phyloP scores from a whole-genome alignment of 306 rosid genomes.

The Quercus agrifolia region DNA sequence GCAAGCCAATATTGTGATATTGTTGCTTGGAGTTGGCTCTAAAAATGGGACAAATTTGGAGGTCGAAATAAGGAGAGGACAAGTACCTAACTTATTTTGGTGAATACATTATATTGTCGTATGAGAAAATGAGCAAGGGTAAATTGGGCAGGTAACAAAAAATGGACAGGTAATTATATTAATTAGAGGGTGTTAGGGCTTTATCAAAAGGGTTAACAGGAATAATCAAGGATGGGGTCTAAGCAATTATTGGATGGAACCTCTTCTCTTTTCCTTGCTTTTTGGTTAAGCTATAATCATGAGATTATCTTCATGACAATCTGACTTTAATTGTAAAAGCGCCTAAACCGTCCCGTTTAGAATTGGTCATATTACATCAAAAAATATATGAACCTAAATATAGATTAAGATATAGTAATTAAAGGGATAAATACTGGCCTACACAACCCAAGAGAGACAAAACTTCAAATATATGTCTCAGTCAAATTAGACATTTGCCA shows the following conservation, averaged over 20 bases:
- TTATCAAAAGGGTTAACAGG: slow-evolving; percentile 69
- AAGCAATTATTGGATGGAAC: slow-evolving; percentile 58
- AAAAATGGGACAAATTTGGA: too few species aligned
- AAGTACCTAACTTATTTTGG: too few species aligned
- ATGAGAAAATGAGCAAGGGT: background rate
- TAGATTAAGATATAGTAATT: background rate
- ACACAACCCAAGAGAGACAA: background rate
- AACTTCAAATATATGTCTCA: background rate
- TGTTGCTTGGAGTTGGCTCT: too few species aligned
- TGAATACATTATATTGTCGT: too few species aligned
- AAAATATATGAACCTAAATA: background rate
- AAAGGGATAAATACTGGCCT: background rate
- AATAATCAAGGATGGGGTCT: slow-evolving; percentile 54
- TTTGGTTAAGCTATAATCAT: slow-evolving; percentile 40
- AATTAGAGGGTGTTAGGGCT: slow-evolving; percentile 57
- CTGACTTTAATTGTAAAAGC: slow-evolving; percentile 11
- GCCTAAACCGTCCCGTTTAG: slow-evolving; percentile 16
- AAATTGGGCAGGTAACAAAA: background rate
- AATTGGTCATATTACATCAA: background rate
- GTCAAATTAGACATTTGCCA: too few species aligned
- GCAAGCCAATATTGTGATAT: too few species aligned
- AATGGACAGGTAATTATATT: background rate
- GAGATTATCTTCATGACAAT: slow-evolving; percentile 4
- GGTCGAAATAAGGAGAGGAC: too few species aligned
- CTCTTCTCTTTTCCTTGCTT: slow-evolving; percentile 63